Percentiles rank a stretch among this genome's conserved stretches.
phyloP scores from a whole-genome alignment of 2,329 filamentous ascomycete genomes.

The Diatrype stigma region DNA sequence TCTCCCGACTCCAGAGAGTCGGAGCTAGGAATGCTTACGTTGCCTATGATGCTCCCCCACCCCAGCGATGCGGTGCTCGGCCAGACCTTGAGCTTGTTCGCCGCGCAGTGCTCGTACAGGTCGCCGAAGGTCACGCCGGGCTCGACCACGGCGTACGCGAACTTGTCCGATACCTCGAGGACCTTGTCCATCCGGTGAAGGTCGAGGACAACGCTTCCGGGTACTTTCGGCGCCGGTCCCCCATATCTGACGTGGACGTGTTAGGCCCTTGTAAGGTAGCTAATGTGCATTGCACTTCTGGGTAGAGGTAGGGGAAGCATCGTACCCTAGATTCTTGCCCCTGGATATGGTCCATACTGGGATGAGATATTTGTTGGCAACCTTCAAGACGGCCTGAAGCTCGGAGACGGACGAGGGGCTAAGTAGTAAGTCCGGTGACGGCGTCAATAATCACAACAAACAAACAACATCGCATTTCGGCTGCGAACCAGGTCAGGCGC shows the following conservation, averaged over 20 bases:
- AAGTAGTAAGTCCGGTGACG: too few relatives aligned
- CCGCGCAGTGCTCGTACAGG: conserved; percentile 36
- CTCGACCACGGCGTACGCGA: conserved; percentile 41
- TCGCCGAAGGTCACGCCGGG: conserved; percentile 43
- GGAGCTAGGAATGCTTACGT: conserved; percentile 31
- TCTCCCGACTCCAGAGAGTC: neutral
- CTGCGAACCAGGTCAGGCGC: too few relatives aligned
- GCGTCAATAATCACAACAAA: too few relatives aligned
- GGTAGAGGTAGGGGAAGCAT: neutral
- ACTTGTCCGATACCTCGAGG: conserved; percentile 39
- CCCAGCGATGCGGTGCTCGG: conserved; percentile 44
- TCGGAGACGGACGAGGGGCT: conserved; percentile 29
- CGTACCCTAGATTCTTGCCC: conserved; percentile 38
- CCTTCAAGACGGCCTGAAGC: conserved; percentile 28
- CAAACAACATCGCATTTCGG: too few relatives aligned
- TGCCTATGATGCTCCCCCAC: conserved; percentile 46
- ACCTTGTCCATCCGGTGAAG: conserved; percentile 41
- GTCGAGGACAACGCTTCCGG: conserved; percentile 41
- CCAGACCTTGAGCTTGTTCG: conserved; percentile 39
- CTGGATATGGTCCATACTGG: conserved; percentile 26
- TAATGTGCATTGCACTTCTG: neutral
- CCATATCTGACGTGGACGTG: too few relatives aligned
- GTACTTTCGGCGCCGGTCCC: conserved; percentile 42
- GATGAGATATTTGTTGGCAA: conserved; percentile 24
- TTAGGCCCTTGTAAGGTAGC: too few relatives aligned